Evolutionary conservation across 2,329 filamentous ascomycete species (phyloP).

Genomic region (Pseudofabraea citricarpa): DNA sequence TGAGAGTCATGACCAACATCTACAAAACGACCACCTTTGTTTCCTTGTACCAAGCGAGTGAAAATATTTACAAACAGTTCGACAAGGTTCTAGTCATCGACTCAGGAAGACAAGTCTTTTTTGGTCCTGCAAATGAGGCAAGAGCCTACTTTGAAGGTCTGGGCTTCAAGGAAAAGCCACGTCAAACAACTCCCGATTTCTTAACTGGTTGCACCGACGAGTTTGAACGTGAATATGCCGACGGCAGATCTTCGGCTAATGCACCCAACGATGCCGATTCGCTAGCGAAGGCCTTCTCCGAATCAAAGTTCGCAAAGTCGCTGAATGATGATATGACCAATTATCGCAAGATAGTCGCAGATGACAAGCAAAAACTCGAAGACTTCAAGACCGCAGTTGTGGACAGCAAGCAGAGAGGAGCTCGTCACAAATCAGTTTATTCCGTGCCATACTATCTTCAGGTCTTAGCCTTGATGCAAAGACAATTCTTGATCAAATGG

Average conservation of each 20-base stretch:
- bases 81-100: constrained; percentile 85
- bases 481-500: constrained; percentile 81
- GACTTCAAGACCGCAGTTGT: constrained; percentile 73
- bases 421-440: constrained; percentile 71
- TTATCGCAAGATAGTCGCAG: constrained; percentile 60
- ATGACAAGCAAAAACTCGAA: constrained; percentile 63
- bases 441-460: constrained; percentile 79
- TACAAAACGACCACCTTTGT: constrained; percentile 83
- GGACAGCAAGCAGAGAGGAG: constrained; percentile 73
- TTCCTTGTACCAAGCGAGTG: constrained; percentile 79
- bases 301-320: constrained; percentile 52
- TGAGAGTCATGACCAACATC: constrained; percentile 77
- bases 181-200: constrained; percentile 79
- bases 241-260: constrained; percentile 59
- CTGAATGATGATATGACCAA: constrained; percentile 61
- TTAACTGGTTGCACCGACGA: constrained; percentile 78
- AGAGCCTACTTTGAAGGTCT: constrained; percentile 71
- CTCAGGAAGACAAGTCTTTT: constrained; percentile 70
- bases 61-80: constrained; percentile 74
- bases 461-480: constrained; percentile 76
- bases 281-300: constrained; percentile 64
- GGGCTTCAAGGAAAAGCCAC: constrained; percentile 68
- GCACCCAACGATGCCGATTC: constrained; percentile 64
- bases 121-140: constrained; percentile 63
- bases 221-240: constrained; percentile 74